phyloP scores from a whole-genome alignment of 805 yeast genomes.

The Cyberlindnera xishuangbannaensis region DNA sequence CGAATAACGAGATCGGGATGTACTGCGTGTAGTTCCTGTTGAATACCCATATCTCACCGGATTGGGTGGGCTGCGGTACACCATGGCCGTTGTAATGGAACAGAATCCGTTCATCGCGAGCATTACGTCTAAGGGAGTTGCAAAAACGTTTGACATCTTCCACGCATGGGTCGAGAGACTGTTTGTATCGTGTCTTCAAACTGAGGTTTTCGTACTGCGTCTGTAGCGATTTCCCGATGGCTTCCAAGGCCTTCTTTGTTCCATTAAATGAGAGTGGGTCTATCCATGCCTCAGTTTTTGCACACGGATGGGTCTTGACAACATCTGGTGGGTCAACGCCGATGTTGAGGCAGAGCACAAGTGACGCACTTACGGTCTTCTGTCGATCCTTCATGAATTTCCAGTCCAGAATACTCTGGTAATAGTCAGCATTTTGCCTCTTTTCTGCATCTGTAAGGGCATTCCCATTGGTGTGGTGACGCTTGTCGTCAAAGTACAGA shows the following conservation, averaged over 20 bases:
- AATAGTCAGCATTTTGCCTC: constrained; percentile 39
- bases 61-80: constrained; percentile 92
- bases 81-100: constrained; percentile 99
- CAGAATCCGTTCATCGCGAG: constrained; percentile 87
- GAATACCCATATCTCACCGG: constrained; percentile 98
- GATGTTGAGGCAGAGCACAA: constrained; percentile 81
- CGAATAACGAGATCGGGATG: constrained; percentile 93
- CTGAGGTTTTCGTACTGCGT: constrained; percentile 86
- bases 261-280: constrained; percentile 81
- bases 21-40: constrained; percentile 96
- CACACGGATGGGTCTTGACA: constrained; percentile 88
- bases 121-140: constrained; percentile 78
- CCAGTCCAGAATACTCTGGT: constrained; percentile 83
- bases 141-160: constrained; percentile 93
- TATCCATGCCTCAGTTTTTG: constrained; percentile 87
- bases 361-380: constrained; percentile 88
- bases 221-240: constrained; percentile 84
- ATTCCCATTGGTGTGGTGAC: constrained; percentile 86
- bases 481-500: constrained; percentile 84
- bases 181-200: constrained; percentile 83
- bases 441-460: constrained; percentile 59
- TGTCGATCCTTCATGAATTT: constrained; percentile 84
- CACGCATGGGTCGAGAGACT: constrained; percentile 87
- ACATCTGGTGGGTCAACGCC: constrained; percentile 98
- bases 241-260: constrained; percentile 85